A percentile compares a stretch with the other conserved stretches of the same genome.
phyloP scores from a whole-genome alignment of 768 basidiomycete genomes.

The Psilocybe cyanescens region DNA sequence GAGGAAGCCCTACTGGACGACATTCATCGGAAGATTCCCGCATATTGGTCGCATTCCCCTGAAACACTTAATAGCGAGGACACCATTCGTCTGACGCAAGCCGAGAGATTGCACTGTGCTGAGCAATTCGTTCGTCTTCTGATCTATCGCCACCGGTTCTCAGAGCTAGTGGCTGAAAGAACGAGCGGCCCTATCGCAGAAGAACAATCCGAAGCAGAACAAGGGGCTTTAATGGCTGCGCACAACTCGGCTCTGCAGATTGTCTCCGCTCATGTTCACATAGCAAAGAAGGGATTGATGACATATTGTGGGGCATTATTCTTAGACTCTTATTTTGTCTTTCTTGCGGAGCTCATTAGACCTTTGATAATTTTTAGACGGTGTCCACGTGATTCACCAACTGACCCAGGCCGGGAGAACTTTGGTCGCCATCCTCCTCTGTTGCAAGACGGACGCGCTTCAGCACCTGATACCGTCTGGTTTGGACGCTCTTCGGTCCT shows the following conservation, averaged over 20 bases:
- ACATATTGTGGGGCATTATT: conserved; percentile 81
- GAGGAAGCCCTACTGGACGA: conserved; percentile 85
- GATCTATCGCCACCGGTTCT: conserved; percentile 87
- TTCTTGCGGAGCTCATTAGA: conserved; percentile 4
- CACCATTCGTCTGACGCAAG: conserved; percentile 88
- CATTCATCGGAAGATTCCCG: conserved; percentile 69
- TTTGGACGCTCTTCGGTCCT: conserved; percentile 85
- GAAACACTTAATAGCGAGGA: conserved; percentile 86
- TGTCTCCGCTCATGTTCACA: conserved; percentile 79
- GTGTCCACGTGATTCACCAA: conserved; percentile 95
- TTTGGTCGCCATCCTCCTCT: conserved; percentile 83
- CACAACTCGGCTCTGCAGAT: conserved; percentile 82
- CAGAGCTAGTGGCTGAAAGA: conserved; percentile 74
- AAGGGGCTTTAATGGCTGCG: conserved; percentile 76
- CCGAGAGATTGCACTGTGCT: conserved; percentile 83
- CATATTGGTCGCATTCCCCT: conserved; percentile 79
- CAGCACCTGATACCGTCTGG: conserved; percentile 80
- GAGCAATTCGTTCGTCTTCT: conserved; percentile 88
- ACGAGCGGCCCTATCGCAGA: conserved; percentile 53
- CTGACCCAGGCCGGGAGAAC: conserved; percentile 93
- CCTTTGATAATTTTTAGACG: conserved; percentile 54
- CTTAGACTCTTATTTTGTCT: conserved; percentile 7
- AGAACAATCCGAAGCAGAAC: conserved; percentile 70
- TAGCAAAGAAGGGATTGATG: conserved; percentile 90
- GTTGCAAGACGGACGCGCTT: conserved; percentile 81